Evolutionary conservation across 805 yeast genomes (phyloP).

Genomic region (Schwanniomyces occidentalis): DNA sequence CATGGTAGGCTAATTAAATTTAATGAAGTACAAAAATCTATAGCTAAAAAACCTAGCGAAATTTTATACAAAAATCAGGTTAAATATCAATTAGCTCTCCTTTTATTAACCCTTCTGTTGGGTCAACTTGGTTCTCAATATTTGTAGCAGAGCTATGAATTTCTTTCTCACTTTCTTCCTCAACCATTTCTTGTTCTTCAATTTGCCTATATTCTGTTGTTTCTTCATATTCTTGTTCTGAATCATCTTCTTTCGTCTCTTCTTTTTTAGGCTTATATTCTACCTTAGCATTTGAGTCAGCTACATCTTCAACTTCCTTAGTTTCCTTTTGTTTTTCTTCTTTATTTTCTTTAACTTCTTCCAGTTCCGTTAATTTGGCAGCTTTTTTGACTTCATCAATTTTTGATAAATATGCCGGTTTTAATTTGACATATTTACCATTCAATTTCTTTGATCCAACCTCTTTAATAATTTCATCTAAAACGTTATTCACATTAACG

Average conservation of each 20-base stretch:
- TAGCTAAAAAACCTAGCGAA: too few relatives aligned
- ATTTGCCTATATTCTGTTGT: too few relatives aligned
- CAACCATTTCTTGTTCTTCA: too few relatives aligned
- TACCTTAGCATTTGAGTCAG: not conserved
- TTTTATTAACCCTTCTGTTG: too few relatives aligned
- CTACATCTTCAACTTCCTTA: not conserved
- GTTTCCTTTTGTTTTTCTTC: not conserved
- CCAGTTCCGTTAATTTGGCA: conserved; percentile 17
- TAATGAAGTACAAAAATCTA: too few relatives aligned
- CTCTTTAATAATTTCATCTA: conserved; percentile 43
- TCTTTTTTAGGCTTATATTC: not conserved
- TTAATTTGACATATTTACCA: conserved; percentile 34
- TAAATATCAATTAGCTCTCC: too few relatives aligned
- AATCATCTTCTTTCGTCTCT: not conserved
- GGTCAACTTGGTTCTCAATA: too few relatives aligned
- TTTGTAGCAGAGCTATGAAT: too few relatives aligned
- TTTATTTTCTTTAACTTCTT: conserved; percentile 3
- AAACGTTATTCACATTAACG: conserved; percentile 39
- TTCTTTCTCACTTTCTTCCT: too few relatives aligned
- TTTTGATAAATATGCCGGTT: conserved; percentile 43
- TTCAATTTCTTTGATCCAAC: conserved; percentile 37
- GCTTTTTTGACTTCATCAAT: conserved; percentile 45
- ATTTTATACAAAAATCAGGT: too few relatives aligned
- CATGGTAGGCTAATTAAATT: too few relatives aligned
- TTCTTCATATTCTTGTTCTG: conserved; percentile 4